Conservation (phyloP, 2,329 filamentous ascomycete species). For the Cladosporium phlei region DNA sequence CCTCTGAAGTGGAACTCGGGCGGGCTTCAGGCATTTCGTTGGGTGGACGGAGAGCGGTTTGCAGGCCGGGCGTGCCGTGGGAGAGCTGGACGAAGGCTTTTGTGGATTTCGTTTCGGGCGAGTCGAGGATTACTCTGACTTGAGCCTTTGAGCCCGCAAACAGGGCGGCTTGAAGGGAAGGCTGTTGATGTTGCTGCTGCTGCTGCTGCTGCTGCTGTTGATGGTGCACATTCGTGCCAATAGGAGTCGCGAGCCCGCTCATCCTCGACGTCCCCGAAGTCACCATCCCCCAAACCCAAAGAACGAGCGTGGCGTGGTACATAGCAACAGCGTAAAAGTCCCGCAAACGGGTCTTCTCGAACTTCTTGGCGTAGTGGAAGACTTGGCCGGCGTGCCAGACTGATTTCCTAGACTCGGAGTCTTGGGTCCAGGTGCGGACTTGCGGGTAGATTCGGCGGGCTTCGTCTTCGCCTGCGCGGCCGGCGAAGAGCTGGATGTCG, state of each 20-base stretch:
- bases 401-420: conserved; percentile 50
- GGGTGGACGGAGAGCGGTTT: conserved; percentile 40
- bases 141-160: background rate
- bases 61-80: conserved; percentile 47
- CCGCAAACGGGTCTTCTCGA: conserved; percentile 33
- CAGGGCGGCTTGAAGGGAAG: background rate
- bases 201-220: no score
- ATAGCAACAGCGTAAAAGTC: conserved; percentile 64
- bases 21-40: conserved; percentile 14
- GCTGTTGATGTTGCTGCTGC: no score
- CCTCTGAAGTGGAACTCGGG: background rate
- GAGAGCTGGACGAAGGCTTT: conserved; percentile 56
- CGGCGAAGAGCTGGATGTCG: conserved; percentile 60
- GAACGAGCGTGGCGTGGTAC: conserved; percentile 60
- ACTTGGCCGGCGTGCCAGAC: conserved; percentile 64
- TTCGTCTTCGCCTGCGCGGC: conserved; percentile 60
- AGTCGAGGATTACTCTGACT: conserved; percentile 43
- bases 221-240: background rate
- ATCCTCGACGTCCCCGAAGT: conserved; percentile 40
- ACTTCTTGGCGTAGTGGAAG: conserved; percentile 47
- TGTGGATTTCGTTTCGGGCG: conserved; percentile 46
- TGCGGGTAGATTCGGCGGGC: conserved; percentile 53
- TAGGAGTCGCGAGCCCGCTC: conserved; percentile 19
- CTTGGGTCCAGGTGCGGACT: conserved; percentile 53
- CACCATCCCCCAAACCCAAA: conserved; percentile 60